Evolutionary conservation across 225 moss, liverwort and hornwort species (phyloP).

Genomic region (Rhytidiadelphus loreus): DNA sequence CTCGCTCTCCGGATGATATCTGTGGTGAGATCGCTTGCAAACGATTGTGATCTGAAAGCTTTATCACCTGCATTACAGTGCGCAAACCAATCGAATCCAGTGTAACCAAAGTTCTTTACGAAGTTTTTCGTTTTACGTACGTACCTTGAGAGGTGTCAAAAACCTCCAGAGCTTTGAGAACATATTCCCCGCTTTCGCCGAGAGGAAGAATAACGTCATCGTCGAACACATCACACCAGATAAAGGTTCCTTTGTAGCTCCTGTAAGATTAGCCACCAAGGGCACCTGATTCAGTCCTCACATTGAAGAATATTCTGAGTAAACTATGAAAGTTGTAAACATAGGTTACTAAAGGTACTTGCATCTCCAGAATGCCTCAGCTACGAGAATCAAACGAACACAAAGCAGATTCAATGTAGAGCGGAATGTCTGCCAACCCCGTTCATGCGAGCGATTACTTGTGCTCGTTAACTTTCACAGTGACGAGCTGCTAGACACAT

Average conservation of each 20-base stretch:
- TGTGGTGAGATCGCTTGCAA: neutral
- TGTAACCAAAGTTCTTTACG: too few relatives aligned
- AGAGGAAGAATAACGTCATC: conserved; percentile 37
- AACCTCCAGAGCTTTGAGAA: conserved; percentile 42
- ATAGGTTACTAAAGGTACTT: too few relatives aligned
- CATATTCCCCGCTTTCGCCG: conserved; percentile 26
- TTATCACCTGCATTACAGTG: neutral
- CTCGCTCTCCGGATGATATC: neutral
- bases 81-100: neutral
- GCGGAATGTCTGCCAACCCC: neutral
- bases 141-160: conserved; percentile 30
- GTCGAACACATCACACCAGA: conserved; percentile 46
- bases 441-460: neutral
- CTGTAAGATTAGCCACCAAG: neutral
- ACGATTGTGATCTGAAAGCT: neutral
- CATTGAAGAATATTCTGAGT: neutral
- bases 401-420: too few relatives aligned
- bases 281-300: neutral
- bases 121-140: too few relatives aligned
- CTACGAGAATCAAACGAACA: neutral
- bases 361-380: too few relatives aligned
- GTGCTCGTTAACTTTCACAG: neutral
- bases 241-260: conserved; percentile 34
- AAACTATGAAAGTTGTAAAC: too few relatives aligned
- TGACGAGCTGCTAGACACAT: too few relatives aligned